Evolutionary conservation across 768 basidiomycete species (phyloP), one percentile per base, ranked within the genome.

Genomic region (Tricholoma furcatifolium): DNA sequence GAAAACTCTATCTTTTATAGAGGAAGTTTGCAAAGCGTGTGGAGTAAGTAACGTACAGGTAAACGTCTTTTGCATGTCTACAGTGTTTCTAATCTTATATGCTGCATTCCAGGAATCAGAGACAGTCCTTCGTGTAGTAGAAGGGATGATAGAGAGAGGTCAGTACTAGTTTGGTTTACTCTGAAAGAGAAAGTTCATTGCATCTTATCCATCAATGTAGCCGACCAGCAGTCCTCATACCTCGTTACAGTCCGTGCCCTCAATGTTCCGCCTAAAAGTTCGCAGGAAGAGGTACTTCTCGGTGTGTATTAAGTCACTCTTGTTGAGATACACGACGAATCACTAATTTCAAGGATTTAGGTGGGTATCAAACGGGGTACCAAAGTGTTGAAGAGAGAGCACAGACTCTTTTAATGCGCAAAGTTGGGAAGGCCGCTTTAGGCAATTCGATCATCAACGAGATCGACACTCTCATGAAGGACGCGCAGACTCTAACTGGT

Each of bases 401-500:
- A 8, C 45, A 44, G 10, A 48, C 44, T 43, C 36, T 60, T 21
- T 55, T 65, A 47, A 53, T 53, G 15, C 52, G 60, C 15, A 65
- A 65, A 51, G 47, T 56, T 21, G 60, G 53, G 4, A 65, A 65
- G 53, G 62, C 62, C 27, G 54, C 43, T 11, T 14, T 55, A 45
- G 60, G 60, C 3, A 36, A 52, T 9, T 52, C 47, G 20, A 52
- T 63, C 15, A 48, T 58, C 1, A 39, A 53, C 14, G 63, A 65
- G 52, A 48, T 65, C n/a, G 57, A 61, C 32, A 53, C 24, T 6
- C 44, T 65, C 43, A 35, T 57, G 55, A 40, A 54, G 32, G 63
- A 60, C 24, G 30, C 48, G 5, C 14, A 52, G 23, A 43, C 20
- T 14, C 44, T 62, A 17, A 53, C 58, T 18, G 58, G 53, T 27